These are phyloP conservation scores for Saccharomycopsis oosterbeekiorum DNA, from an alignment of 805 yeast genomes.

Conservation along the genomic window DNA sequence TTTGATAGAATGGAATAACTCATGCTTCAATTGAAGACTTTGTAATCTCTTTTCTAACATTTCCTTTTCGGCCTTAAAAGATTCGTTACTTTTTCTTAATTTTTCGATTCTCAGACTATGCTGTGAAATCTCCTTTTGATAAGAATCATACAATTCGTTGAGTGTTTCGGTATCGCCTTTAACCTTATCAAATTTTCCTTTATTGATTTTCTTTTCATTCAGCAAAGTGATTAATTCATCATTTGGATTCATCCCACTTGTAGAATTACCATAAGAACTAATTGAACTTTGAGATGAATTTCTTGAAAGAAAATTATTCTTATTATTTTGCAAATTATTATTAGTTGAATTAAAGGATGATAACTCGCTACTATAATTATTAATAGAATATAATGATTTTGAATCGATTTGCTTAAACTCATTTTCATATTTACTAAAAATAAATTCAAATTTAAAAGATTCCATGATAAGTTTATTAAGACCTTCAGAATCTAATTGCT, in stretches of 20 bases:
- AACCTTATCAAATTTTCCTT: conserved; percentile 12
- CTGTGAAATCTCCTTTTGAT: conserved; percentile 14
- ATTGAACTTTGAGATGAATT: conserved; percentile 14
- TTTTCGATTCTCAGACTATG: conserved; percentile 8
- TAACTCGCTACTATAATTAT: not conserved
- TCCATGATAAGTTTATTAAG: conserved; percentile 7
- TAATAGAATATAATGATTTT: not conserved
- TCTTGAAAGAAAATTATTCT: conserved; percentile 8
- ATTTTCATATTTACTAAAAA: conserved; percentile 14
- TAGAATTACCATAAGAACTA: not conserved
- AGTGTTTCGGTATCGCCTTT: conserved; percentile 17
- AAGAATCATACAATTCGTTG: conserved; percentile 14
- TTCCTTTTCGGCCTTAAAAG: conserved; percentile 13
- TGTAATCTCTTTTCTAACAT: conserved; percentile 6
- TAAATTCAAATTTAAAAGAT: conserved; percentile 17
- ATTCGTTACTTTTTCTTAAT: conserved; percentile 8
- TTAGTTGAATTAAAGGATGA: not conserved
- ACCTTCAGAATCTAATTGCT: conserved; percentile 8
- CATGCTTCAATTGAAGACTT: conserved; percentile 11
- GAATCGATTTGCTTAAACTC: conserved; percentile 8
- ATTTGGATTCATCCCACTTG: not conserved
- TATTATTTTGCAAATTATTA: not conserved
- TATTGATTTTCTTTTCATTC: conserved; percentile 7
- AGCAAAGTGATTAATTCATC: conserved; percentile 2
- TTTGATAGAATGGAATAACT: conserved; percentile 9